Conservation (phyloP, 2,329 filamentous ascomycete genomes). For the Sordariomycetes sp. region DNA sequence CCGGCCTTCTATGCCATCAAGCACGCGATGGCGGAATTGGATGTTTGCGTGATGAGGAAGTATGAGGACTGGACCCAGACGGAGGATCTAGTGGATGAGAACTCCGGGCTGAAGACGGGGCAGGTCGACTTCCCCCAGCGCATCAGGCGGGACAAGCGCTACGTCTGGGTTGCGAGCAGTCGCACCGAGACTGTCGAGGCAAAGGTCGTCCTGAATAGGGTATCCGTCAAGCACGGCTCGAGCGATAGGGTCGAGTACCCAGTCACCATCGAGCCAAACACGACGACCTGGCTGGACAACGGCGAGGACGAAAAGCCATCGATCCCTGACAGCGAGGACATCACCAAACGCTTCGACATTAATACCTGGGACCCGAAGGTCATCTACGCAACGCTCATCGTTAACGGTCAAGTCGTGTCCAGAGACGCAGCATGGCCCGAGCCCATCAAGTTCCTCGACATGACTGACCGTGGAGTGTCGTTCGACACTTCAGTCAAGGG, state of each 20-base stretch:
- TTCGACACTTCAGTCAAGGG: constrained; percentile 19
- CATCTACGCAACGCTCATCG: constrained; percentile 31
- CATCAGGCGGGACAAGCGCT: constrained; percentile 23
- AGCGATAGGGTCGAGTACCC: constrained; percentile 19
- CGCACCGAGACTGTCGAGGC: constrained; percentile 14
- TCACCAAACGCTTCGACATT: constrained; percentile 17
- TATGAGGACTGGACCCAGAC: constrained; percentile 31
- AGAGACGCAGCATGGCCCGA: constrained; percentile 50
- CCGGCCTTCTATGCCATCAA: constrained; percentile 43
- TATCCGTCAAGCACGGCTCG: constrained; percentile 29
- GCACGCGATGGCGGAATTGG: constrained; percentile 49
- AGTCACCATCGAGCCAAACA: constrained; percentile 21
- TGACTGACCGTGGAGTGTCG: constrained; percentile 28
- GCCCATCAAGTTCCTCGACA: constrained; percentile 49
- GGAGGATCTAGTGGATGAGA: constrained; percentile 8
- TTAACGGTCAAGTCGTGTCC: constrained; percentile 27
- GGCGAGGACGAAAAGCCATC: constrained; percentile 8
- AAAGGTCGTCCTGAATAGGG: constrained; percentile 23
- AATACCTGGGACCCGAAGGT: constrained; percentile 34
- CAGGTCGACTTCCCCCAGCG: constrained; percentile 29
- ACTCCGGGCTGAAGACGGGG: constrained; percentile 16
- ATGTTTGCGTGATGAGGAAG: constrained; percentile 42
- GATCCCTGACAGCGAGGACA: constrained; percentile 4
- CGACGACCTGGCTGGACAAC: constrained; percentile 24
- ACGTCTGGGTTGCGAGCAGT: constrained; percentile 33